Base-by-base conservation (phyloP, 208 protist species). In the Trichomonas gallinae region DNA sequence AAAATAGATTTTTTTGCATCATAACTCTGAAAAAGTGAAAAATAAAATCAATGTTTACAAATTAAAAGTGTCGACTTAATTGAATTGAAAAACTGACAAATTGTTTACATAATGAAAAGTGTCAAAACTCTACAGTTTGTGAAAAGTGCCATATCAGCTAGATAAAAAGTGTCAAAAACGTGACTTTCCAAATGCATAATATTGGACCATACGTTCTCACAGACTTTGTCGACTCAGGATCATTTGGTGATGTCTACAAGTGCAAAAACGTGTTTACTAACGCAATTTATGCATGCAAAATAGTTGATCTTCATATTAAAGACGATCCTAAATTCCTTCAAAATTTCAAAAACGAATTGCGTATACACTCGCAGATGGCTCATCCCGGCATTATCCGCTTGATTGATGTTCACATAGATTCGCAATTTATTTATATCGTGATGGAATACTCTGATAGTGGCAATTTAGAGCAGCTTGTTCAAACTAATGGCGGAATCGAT, bases 321-420 rank as follows among this genome's bases (percentile, higher is more conserved):
- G 40, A 91, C 31, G 83, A 91, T 91, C 36, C 6, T 23, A 91
- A 91, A 91, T 44, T 13, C 83, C 42, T 44, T 38, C n/a, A 91
- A 91, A 91, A 91, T 91, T 91, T 91, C 42, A 91, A 91, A 91
- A 91, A 91, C 21, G 83, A 91, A 48, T 21, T 91, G 1, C 34
- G n/a, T 9, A 38, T 38, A n/a, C 34, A 91, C 17, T 91, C 83
- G 34, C 83, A 91, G 34, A 91, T 91, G 83, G 42, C 23, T 48
- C 83, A 91, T 48, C 83, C 83, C 8, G 83, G 83, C 23, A 91
- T 91, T 9, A 38, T 91, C 23, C 83, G 83, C 1, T 23, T 91
- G 26, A 44, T 34, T 36, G 83, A 91, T 48, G 42, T 91, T n/a
- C 83, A 91, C 31, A 44, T 26, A 34, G 83, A 91, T 48, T 3